Evolutionary conservation across 2,329 filamentous ascomycete genomes (phyloP).

Genomic region (Phoma herbarum): DNA sequence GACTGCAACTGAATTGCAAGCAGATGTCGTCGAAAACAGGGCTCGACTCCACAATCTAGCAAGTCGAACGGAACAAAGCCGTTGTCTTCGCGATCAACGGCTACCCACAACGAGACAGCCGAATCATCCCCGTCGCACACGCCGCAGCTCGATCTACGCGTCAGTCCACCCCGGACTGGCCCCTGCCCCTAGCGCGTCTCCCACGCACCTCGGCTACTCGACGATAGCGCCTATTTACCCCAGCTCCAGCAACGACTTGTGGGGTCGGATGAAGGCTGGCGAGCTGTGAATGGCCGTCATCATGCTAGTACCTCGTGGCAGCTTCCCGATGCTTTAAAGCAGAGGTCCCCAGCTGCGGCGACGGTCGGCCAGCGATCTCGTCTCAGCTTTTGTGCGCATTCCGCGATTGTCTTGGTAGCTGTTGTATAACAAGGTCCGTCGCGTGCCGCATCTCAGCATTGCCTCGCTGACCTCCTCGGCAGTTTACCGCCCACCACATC

Average conservation of each 20-base stretch:
- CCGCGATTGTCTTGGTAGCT: background rate
- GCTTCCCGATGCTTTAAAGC: conserved; percentile 7
- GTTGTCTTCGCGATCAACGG: background rate
- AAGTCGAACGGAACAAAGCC: background rate
- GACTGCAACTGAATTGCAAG: no score
- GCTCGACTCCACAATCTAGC: background rate
- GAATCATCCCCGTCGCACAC: background rate
- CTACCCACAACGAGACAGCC: background rate
- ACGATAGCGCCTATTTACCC: background rate
- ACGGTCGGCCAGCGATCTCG: conserved; percentile 14
- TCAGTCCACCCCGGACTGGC: background rate
- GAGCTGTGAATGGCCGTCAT: background rate
- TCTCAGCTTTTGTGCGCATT: background rate
- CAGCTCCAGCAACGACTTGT: background rate
- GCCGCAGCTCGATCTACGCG: background rate
- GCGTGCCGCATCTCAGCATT: background rate
- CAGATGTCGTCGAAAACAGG: background rate
- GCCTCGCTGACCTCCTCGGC: background rate
- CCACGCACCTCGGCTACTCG: background rate
- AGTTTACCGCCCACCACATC: background rate
- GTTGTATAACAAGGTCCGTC: conserved; percentile 6
- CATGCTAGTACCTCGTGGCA: background rate
- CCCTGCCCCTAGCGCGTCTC: background rate
- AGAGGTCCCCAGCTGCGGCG: conserved; percentile 3
- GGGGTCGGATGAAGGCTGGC: background rate